Evolutionary conservation across 441 rosid genomes (phyloP).

Genomic region (Corymbia calophylla): DNA sequence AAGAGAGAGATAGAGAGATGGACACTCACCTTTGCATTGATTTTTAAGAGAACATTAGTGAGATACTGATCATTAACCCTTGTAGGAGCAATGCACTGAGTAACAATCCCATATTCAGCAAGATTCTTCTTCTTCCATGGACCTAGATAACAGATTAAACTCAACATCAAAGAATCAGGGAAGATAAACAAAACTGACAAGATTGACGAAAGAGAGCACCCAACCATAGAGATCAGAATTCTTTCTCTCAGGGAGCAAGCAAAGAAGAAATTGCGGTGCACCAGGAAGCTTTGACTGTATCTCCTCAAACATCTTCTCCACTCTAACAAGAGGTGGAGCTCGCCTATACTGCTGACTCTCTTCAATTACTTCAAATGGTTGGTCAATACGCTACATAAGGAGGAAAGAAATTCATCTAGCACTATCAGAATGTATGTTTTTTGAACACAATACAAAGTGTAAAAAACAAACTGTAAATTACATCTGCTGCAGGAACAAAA

Average conservation of each 20-base stretch:
- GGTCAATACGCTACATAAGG: conserved; percentile 27
- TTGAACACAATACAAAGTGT: background rate
- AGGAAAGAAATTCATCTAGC: background rate
- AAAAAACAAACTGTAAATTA: background rate
- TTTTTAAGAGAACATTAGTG: conserved; percentile 63
- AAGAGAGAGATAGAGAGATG: background rate
- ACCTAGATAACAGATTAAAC: conserved; percentile 21
- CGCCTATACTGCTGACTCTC: conserved; percentile 49
- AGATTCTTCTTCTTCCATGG: conserved; percentile 78
- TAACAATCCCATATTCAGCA: conserved; percentile 61
- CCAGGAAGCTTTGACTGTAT: conserved; percentile 64
- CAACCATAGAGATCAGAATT: conserved; percentile 71
- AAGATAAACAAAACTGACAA: background rate
- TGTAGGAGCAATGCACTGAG: conserved; percentile 64
- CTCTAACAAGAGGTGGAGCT: conserved; percentile 47
- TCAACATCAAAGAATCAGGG: background rate
- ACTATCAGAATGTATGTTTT: background rate
- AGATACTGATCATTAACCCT: conserved; percentile 69
- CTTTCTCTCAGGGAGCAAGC: conserved; percentile 73
- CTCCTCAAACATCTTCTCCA: conserved; percentile 70
- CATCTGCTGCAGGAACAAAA: background rate
- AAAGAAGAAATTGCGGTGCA: conserved; percentile 66
- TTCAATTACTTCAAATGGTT: conserved; percentile 53
- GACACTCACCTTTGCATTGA: conserved; percentile 63
- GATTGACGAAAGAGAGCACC: background rate